phyloP scores from a whole-genome alignment of 805 yeast genomes.

The Saturnispora silvae region DNA sequence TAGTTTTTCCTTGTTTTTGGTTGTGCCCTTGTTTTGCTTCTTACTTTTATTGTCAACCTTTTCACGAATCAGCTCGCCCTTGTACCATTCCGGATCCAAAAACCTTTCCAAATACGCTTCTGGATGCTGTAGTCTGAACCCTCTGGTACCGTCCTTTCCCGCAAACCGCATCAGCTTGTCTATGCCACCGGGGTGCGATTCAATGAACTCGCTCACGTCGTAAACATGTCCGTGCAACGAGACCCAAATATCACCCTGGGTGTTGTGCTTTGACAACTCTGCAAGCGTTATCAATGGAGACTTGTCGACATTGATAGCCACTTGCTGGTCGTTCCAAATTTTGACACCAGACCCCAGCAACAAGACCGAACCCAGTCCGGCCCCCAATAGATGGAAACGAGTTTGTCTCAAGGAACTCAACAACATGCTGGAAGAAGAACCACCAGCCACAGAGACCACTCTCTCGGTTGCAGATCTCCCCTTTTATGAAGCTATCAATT shows the following conservation, averaged over 20 bases:
- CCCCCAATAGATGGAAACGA: neutral
- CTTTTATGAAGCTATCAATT: too few species aligned
- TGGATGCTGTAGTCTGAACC: conserved; percentile 22
- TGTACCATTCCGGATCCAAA: conserved; percentile 22
- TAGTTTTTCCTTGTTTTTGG: conserved; percentile 30
- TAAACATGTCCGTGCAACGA: conserved; percentile 71
- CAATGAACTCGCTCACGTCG: conserved; percentile 73
- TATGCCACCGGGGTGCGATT: conserved; percentile 89
- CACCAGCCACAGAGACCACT: too few species aligned
- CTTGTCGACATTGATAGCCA: conserved; percentile 23
- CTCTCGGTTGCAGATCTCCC: too few species aligned
- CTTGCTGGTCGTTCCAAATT: conserved; percentile 46
- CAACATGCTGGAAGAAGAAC: neutral
- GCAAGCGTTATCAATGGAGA: conserved; percentile 6
- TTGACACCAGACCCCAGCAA: neutral
- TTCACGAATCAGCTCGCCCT: conserved; percentile 25
- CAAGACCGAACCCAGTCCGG: neutral
- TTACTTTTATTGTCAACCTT: conserved; percentile 20
- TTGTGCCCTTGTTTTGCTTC: conserved; percentile 24
- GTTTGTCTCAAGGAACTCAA: neutral
- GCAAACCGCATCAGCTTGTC: conserved; percentile 69
- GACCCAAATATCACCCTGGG: conserved; percentile 72
- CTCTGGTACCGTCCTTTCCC: conserved; percentile 43
- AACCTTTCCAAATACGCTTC: conserved; percentile 19
- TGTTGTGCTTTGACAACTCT: conserved; percentile 34